Evolutionary conservation across 768 basidiomycete genomes (phyloP).

Genomic region (Chiua virens): DNA sequence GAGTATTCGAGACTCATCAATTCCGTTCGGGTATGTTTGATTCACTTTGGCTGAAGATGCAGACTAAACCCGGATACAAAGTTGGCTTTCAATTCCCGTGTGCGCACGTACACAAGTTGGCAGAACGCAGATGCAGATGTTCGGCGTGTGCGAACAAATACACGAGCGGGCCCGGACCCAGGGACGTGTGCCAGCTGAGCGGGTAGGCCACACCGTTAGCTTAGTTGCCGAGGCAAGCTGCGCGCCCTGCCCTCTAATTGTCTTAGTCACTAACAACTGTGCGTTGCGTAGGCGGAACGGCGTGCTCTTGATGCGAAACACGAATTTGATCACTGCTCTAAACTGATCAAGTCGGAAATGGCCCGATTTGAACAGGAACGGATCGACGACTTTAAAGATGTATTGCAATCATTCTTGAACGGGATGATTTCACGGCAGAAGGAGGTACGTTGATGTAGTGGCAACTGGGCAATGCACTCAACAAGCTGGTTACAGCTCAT

Average conservation of each 20-base stretch:
- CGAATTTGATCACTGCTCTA: slow-evolving; percentile 88
- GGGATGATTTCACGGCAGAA: slow-evolving; percentile 87
- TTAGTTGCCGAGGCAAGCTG: slow-evolving; percentile 75
- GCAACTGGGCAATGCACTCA: background rate
- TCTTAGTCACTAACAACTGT: background rate
- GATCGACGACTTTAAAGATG: slow-evolving; percentile 87
- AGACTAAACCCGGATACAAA: slow-evolving; percentile 28
- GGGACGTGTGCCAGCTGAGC: slow-evolving; percentile 69
- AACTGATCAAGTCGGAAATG: slow-evolving; percentile 86
- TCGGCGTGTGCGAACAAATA: slow-evolving; percentile 62
- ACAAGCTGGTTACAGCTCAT: slow-evolving; percentile 54
- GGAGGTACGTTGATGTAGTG: slow-evolving; percentile 46
- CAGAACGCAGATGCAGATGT: slow-evolving; percentile 77
- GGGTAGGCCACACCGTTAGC: slow-evolving; percentile 68
- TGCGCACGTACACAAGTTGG: slow-evolving; percentile 81
- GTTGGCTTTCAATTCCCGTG: slow-evolving; percentile 86
- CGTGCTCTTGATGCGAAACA: slow-evolving; percentile 78
- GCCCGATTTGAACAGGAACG: slow-evolving; percentile 91
- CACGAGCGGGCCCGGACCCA: slow-evolving; percentile 84
- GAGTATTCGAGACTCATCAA: slow-evolving; percentile 92
- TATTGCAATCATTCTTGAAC: slow-evolving; percentile 80
- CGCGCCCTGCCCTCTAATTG: background rate
- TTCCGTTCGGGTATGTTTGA: slow-evolving; percentile 70
- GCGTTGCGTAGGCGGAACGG: slow-evolving; percentile 67
- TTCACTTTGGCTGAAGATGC: background rate